Base-by-base conservation (phyloP, 2,329 filamentous ascomycete genomes). In the Verticillium isaacii region DNA sequence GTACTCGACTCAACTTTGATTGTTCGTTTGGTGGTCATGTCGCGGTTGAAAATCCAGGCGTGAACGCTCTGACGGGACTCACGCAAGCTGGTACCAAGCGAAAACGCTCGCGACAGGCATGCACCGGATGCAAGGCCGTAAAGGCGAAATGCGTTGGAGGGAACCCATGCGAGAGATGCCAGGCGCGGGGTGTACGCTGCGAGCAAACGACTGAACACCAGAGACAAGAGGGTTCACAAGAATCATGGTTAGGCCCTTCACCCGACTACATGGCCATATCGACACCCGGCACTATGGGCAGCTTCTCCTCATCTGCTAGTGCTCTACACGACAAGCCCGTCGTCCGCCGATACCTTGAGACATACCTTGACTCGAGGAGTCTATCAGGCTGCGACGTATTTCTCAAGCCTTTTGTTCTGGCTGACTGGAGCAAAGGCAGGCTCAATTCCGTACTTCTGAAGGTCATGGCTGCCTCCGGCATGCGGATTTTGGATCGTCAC, bases 111-210 rank as follows among this genome's bases (percentile, higher is more conserved):
- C 61, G 63, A 0, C 62, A 62, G 8, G 75, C 75, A 6, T 77
- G 75, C 60, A 61, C 67, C 2, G 59, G 66, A n/a, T 77, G 75
- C 64, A 69, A 75, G 3, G 65, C 62, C 39, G 68, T 71, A 14
- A 77, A 77, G 60, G 68, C 71, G 0, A 75, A 72, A 37, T 77
- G 75, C 60, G 73, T 70, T 0, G 75, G 75, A 7, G 25, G 39
- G 11, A n/a, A 50, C 12, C 57, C 57, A 2, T 58, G 57, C 57
- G 57, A 50, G 11, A 50, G 57, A 29, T 58, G 57, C 29, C 37
- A 32, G 5, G 14, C 37, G 14, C 36, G 57, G 15, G 57, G 57
- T 29, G 4, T 29, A 29, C 29, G 3, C 29, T 29, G 29, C 5
- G 29, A 29, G 29, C 29, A 29, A 29, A 29, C 29, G 29, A 29